Conservation (phyloP, 495 filamentous ascomycete species). For the Penicillium flavigenum region DNA sequence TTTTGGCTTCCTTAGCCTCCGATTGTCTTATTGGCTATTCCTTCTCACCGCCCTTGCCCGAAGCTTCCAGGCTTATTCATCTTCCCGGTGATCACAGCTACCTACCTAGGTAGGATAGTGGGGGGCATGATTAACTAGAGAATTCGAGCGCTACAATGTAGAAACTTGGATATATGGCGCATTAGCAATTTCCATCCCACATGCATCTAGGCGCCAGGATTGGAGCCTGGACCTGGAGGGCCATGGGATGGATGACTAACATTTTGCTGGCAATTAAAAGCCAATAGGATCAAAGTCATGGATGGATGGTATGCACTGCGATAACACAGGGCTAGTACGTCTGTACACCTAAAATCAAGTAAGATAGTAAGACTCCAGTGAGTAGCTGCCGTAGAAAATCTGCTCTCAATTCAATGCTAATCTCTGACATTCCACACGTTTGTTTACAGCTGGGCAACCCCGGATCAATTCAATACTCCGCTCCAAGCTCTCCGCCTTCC, state of each 20-base stretch:
- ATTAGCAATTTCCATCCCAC: neutral
- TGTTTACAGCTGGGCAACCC: neutral
- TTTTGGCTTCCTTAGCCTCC: neutral
- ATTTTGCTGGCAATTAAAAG: neutral
- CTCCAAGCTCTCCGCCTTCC: constrained; percentile 36
- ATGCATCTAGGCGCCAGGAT: neutral
- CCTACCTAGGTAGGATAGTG: neutral
- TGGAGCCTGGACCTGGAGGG: neutral
- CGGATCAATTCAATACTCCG: constrained; percentile 29
- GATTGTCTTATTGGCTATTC: neutral
- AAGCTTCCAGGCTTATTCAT: neutral
- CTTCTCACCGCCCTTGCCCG: no score
- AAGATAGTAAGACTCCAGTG: neutral
- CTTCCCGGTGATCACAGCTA: neutral
- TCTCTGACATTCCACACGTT: neutral
- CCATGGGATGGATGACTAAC: neutral
- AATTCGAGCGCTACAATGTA: neutral
- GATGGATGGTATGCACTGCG: neutral
- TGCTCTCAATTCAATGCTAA: neutral
- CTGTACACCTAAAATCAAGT: neutral
- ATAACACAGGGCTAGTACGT: neutral
- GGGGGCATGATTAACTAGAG: neutral
- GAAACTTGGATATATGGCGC: neutral
- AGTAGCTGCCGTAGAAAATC: neutral
- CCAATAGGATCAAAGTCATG: neutral